phyloP scores from a whole-genome alignment of 306 rosid genomes.

The Corylus heterophylla region DNA sequence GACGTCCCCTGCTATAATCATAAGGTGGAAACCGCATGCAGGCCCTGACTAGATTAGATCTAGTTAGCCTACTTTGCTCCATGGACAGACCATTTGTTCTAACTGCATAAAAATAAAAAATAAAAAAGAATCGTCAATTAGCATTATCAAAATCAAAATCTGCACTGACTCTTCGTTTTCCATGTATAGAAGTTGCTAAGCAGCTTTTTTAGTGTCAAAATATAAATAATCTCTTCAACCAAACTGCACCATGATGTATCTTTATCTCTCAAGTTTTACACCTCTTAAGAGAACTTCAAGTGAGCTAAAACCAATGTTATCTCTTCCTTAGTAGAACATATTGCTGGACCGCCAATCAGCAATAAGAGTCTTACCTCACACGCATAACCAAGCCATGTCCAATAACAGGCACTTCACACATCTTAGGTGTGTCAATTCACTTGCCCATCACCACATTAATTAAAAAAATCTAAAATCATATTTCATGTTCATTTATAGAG shows the following conservation, averaged over 20 bases:
- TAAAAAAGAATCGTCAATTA: conserved; percentile 2
- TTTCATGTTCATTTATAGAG: not conserved
- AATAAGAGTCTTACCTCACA: not conserved
- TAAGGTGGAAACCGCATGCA: conserved; percentile 31
- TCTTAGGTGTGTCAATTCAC: not conserved
- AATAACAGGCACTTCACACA: not conserved
- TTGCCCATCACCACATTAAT: too few species aligned
- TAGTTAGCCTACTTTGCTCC: conserved; percentile 11
- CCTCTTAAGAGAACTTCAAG: not conserved
- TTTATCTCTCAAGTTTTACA: not conserved
- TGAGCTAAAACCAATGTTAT: not conserved
- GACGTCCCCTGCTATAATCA: conserved; percentile 32
- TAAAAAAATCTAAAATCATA: not conserved
- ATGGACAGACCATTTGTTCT: conserved; percentile 22
- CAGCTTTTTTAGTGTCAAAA: not conserved
- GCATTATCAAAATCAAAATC: conserved; percentile 1
- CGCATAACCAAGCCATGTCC: not conserved
- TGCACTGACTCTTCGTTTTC: not conserved
- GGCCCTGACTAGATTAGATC: conserved; percentile 34
- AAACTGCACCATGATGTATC: not conserved
- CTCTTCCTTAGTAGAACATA: not conserved
- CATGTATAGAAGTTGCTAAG: not conserved
- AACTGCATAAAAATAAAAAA: conserved; percentile 10
- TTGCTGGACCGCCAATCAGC: not conserved
- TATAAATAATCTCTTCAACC: not conserved